Evolutionary conservation across 768 basidiomycete genomes (phyloP), one percentile per base, ranked within the genome.

Genomic region (Lactarius hengduanensis): DNA sequence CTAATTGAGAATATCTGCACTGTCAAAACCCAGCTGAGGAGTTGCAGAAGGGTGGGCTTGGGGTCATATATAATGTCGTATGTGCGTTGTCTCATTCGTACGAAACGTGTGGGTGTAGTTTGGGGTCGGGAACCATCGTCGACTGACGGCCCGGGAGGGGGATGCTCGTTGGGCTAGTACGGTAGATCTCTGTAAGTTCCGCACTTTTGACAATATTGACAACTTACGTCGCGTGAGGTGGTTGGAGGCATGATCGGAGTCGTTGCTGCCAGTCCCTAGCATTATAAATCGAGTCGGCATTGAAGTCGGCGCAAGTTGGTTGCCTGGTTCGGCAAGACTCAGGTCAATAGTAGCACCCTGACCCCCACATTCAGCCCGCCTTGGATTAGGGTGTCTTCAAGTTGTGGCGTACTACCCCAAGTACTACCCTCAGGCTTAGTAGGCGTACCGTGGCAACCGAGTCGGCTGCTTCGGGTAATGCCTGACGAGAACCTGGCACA

Each of bases 1-100:
- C 55, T 50, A 9, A 61, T 40, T 20, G 3, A 6, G 15, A 26
- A 61, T 61, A 57, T 13, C 28, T 40, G 60, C 0, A 61, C 2
- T 1, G 65, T 66, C 36, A 61, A 50, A 22, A 57, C 8, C 65
- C 55, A 61, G 45, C 60, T 61, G 36, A 66, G 8, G 36, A 60
- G 60, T 10, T 16, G n/a, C n/a, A 61, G 59, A 40, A 61, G n/a
- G 36, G 32, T 22, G 55, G 43, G 41, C n/a, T 32, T 61, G 30
- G 40, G 30, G 5, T n/a, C 54, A 18, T 36, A 7, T 5, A 65
- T 26, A 30, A 8, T 38, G 8, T 57, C 18, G 43, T 47, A 0
- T 16, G 61, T 8, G 55, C 26, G 43, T n/a, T 61, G 26, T 11
- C 16, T 45, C 59, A 61, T 2, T 38, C 15, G 22, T 18, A 13